These are phyloP conservation scores for Exserohilum rostratum DNA, from an alignment of 2,329 filamentous ascomycete genomes.

Conservation along the genomic window DNA sequence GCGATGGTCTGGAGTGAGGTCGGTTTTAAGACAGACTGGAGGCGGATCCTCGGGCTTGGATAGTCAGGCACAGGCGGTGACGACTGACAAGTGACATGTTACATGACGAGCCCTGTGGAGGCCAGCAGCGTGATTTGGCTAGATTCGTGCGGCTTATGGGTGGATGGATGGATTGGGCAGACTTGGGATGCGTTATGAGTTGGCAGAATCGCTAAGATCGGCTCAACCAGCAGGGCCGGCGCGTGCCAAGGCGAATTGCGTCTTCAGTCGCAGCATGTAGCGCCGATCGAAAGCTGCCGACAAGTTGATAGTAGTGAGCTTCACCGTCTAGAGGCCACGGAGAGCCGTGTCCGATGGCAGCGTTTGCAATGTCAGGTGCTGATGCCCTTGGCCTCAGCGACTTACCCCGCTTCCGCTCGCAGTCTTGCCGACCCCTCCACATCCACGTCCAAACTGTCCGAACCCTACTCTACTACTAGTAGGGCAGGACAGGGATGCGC, in stretches of 20 bases:
- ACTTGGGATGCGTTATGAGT: slow-evolving; percentile 45
- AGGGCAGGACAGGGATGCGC: too few relatives aligned
- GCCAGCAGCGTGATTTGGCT: slow-evolving; percentile 34
- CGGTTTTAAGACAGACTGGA: slow-evolving; percentile 28
- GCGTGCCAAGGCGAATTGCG: slow-evolving; percentile 14
- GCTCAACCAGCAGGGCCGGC: slow-evolving; percentile 27
- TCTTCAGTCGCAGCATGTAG: slow-evolving; percentile 2
- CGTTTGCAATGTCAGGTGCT: not conserved
- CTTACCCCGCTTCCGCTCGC: slow-evolving; percentile 11
- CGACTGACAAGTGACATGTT: slow-evolving; percentile 44
- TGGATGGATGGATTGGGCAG: slow-evolving; percentile 36
- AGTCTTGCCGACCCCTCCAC: slow-evolving; percentile 9
- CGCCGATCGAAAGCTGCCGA: slow-evolving; percentile 5
- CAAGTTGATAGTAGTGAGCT: not conserved
- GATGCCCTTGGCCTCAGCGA: not conserved
- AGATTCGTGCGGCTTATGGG: slow-evolving; percentile 44
- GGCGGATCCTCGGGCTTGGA: slow-evolving; percentile 28
- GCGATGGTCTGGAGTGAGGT: slow-evolving; percentile 20
- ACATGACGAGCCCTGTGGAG: slow-evolving; percentile 43
- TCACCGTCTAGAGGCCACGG: slow-evolving; percentile 5
- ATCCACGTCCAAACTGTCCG: not conserved
- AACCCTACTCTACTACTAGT: too few relatives aligned
- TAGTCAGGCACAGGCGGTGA: slow-evolving; percentile 45
- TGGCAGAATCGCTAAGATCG: slow-evolving; percentile 43
- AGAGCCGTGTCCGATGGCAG: not conserved